Conservation (phyloP, 257 asterid genomes). For the Sherardia arvensis region DNA sequence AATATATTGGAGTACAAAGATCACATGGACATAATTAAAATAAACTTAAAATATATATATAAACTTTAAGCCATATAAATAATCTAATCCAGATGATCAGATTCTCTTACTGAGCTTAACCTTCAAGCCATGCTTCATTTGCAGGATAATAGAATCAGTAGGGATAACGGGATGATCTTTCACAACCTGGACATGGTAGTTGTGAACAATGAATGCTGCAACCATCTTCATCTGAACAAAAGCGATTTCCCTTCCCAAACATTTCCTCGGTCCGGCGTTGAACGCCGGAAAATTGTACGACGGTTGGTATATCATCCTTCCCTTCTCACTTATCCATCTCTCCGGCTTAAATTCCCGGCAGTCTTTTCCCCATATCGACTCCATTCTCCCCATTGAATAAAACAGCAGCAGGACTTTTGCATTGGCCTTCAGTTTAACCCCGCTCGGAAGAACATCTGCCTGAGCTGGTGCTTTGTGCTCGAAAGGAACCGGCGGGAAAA, state of each 20-base stretch:
- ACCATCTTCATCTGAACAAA: background rate
- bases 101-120: background rate
- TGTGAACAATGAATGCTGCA: background rate
- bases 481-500: background rate
- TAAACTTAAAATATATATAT: no score
- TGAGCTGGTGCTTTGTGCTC: background rate
- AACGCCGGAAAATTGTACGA: background rate
- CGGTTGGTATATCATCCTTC: background rate
- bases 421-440: background rate
- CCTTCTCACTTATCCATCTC: background rate
- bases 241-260: background rate
- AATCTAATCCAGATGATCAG: no score
- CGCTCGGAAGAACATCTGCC: background rate
- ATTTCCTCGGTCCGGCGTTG: background rate
- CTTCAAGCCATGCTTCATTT: background rate
- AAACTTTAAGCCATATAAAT: no score
- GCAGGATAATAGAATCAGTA: background rate
- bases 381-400: background rate
- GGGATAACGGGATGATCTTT: background rate
- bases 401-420: background rate
- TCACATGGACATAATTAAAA: no score
- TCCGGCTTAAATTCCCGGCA: background rate
- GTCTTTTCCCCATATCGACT: background rate
- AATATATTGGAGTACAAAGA: no score
- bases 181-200: background rate